phyloP scores from a whole-genome alignment of 768 basidiomycete genomes.

The Rhodocollybia butyracea region DNA sequence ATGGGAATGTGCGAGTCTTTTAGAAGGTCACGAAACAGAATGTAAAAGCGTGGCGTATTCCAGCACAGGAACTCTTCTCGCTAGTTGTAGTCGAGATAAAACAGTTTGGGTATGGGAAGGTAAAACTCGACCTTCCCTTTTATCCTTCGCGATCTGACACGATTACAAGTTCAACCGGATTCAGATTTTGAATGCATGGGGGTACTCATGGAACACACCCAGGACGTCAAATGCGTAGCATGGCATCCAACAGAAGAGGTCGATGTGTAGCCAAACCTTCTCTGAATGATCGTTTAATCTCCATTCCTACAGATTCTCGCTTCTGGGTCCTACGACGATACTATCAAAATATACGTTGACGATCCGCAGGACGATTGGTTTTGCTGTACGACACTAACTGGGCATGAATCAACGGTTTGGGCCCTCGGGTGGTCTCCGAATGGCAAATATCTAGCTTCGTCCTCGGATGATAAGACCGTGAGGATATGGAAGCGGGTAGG shows the following conservation, averaged over 20 bases:
- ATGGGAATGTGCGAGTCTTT: conserved; percentile 84
- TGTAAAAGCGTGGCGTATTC: conserved; percentile 92
- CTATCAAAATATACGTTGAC: conserved; percentile 89
- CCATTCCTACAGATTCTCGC: conserved; percentile 8
- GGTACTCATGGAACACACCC: conserved; percentile 94
- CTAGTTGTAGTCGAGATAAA: conserved; percentile 94
- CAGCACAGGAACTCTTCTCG: conserved; percentile 73
- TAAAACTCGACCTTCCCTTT: conserved; percentile 25
- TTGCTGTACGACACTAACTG: conserved; percentile 75
- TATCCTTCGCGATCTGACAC: neutral
- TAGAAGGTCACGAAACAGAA: conserved; percentile 96
- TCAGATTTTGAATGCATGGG: conserved; percentile 92
- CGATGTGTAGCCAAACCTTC: conserved; percentile 15
- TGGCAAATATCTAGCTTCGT: conserved; percentile 80
- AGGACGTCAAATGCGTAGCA: conserved; percentile 92
- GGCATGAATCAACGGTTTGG: conserved; percentile 92
- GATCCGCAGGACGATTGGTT: conserved; percentile 96
- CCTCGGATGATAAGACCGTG: conserved; percentile 81
- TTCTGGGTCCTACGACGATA: conserved; percentile 96
- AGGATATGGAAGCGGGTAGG: conserved; percentile 77
- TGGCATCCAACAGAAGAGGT: conserved; percentile 98
- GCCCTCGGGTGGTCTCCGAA: conserved; percentile 76
- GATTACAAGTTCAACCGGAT: conserved; percentile 73
- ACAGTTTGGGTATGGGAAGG: conserved; percentile 99
- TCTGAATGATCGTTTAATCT: conserved; percentile 2